phyloP scores from a whole-genome alignment of 1,284 basidiomycete species.

The Leccinum fuscescens region DNA sequence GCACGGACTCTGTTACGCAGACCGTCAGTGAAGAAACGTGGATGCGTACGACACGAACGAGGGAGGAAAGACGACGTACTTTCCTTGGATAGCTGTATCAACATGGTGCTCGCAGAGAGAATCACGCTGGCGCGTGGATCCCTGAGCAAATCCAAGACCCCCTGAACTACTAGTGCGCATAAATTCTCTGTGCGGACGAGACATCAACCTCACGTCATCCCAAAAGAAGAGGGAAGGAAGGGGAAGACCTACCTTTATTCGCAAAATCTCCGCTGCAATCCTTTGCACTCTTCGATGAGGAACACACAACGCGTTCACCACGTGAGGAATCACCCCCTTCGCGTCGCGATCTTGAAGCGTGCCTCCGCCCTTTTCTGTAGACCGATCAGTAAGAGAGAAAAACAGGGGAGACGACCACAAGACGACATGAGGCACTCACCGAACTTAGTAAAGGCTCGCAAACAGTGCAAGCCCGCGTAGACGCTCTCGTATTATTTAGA shows the following conservation, averaged over 20 bases:
- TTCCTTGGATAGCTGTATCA: constrained; percentile 13
- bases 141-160: constrained; percentile 19
- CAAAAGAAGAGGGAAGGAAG: background rate
- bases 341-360: background rate
- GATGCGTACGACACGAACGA: too few relatives aligned
- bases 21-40: background rate
- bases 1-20: constrained; percentile 15
- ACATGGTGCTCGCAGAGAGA: constrained; percentile 12
- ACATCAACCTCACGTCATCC: background rate
- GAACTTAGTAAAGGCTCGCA: too few relatives aligned
- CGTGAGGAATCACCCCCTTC: constrained; percentile 9
- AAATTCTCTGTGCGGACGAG: background rate
- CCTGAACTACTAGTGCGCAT: constrained; percentile 6
- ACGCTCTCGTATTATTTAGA: too few relatives aligned
- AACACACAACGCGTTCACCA: constrained; percentile 18
- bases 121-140: constrained; percentile 21
- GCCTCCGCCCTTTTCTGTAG: background rate
- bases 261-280: constrained; percentile 1
- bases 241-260: constrained; percentile 7
- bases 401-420: too few relatives aligned
- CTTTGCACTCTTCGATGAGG: constrained; percentile 19
- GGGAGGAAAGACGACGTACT: constrained; percentile 11
- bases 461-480: too few relatives aligned
- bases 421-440: too few relatives aligned
- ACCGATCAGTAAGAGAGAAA: too few relatives aligned